Conservation (phyloP, 768 basidiomycete genomes). For the Epithele typhae region DNA sequence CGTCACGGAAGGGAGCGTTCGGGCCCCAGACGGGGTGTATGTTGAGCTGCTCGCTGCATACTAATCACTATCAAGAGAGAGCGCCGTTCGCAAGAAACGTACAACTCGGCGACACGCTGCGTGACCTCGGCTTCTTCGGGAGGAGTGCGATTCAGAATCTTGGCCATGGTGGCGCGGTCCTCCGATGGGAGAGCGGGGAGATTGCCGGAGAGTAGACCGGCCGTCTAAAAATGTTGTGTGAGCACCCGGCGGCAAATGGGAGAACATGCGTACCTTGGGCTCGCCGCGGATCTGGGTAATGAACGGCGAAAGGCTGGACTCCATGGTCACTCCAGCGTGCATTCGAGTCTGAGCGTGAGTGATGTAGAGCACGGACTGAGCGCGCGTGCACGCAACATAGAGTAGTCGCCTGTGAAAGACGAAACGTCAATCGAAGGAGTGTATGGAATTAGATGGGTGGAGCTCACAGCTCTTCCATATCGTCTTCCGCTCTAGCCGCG, state of each 20-base stretch:
- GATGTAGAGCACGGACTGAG: slow-evolving; percentile 66
- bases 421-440: not conserved
- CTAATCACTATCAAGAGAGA: too few species aligned
- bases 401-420: slow-evolving; percentile 61
- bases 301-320: slow-evolving; percentile 55
- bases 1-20: slow-evolving; percentile 9
- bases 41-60: too few species aligned
- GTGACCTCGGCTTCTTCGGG: slow-evolving; percentile 43
- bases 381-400: slow-evolving; percentile 88
- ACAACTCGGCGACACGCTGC: slow-evolving; percentile 45
- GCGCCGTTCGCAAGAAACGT: slow-evolving; percentile 28
- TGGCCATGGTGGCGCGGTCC: slow-evolving; percentile 47
- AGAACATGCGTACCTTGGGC: slow-evolving; percentile 33
- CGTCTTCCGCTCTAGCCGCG: slow-evolving; percentile 66
- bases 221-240: not conserved
- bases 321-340: slow-evolving; percentile 50
- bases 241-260: too few species aligned
- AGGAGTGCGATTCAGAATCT: slow-evolving; percentile 44
- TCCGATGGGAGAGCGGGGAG: slow-evolving; percentile 38
- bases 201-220: slow-evolving; percentile 39
- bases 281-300: slow-evolving; percentile 40
- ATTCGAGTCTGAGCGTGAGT: slow-evolving; percentile 45
- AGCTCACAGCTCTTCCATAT: slow-evolving; percentile 77
- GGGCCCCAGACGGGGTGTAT: slow-evolving; percentile 9
- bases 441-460: not conserved